These are phyloP conservation scores for Coemansia sp. DNA, from an alignment of 192 early-diverging fungal genomes.

Conservation along the genomic window DNA sequence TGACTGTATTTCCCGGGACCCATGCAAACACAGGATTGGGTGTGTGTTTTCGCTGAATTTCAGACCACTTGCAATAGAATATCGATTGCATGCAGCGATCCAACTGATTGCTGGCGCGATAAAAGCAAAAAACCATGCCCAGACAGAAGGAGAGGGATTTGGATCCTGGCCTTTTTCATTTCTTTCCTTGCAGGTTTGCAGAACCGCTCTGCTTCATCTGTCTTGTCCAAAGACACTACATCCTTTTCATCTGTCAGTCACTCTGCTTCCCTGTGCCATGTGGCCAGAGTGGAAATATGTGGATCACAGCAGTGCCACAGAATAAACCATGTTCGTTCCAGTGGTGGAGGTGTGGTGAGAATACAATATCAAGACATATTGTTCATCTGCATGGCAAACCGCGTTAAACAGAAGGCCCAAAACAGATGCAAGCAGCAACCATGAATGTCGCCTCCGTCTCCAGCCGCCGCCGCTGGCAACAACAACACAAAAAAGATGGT, in stretches of 20 bases:
- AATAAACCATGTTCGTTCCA: not conserved
- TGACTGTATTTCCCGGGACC: not conserved
- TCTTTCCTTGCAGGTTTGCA: not conserved
- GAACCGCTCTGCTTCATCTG: too few relatives aligned
- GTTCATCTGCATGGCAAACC: not conserved
- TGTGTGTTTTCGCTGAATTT: not conserved
- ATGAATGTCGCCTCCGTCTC: too few relatives aligned
- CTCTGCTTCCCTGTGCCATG: not conserved
- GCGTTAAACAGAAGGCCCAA: too few relatives aligned
- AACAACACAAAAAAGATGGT: not conserved
- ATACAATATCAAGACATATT: not conserved
- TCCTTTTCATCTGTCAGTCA: too few relatives aligned
- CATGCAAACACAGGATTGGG: not conserved
- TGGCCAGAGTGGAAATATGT: not conserved
- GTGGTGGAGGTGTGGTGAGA: not conserved
- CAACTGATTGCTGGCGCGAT: slow-evolving; percentile 16
- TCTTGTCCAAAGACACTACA: not conserved
- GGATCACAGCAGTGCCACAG: not conserved
- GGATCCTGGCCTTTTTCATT: not conserved
- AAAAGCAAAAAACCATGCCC: too few relatives aligned
- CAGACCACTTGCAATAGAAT: not conserved
- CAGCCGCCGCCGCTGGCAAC: too few relatives aligned
- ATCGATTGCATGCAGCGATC: slow-evolving; percentile 16
- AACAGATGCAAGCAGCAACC: too few relatives aligned
- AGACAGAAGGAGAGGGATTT: too few relatives aligned